A percentile compares a stretch with the other conserved stretches of the same genome.
Conservation (phyloP, 2,329 filamentous ascomycete species). For the Penicillium hordei region DNA sequence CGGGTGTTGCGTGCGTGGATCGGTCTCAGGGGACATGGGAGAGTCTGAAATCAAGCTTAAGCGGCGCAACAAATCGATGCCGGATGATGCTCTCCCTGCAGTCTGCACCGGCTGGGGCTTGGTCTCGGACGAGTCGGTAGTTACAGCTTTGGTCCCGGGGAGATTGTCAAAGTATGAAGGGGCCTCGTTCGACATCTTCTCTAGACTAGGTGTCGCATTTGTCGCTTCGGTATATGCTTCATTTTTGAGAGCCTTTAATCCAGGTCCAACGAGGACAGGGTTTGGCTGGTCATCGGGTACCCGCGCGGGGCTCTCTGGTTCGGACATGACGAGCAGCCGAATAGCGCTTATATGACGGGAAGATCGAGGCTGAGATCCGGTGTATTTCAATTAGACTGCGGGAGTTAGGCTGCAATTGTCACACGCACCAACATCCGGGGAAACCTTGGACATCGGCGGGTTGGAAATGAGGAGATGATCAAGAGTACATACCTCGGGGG, state of each 20-base stretch:
- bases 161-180: slow-evolving; percentile 33
- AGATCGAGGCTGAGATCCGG: not conserved
- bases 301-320: slow-evolving; percentile 24
- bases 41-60: slow-evolving; percentile 48
- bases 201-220: slow-evolving; percentile 30
- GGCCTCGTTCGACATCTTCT: slow-evolving; percentile 19
- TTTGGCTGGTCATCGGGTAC: slow-evolving; percentile 33
- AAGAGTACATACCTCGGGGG: slow-evolving; percentile 23
- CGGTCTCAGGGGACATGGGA: slow-evolving; percentile 48
- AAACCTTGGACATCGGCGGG: slow-evolving; percentile 5
- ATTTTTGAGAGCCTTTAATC: slow-evolving; percentile 27
- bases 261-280: slow-evolving; percentile 32
- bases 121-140: slow-evolving; percentile 17
- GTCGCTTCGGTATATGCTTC: slow-evolving; percentile 31
- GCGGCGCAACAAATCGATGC: slow-evolving; percentile 54
- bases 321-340: slow-evolving; percentile 24
- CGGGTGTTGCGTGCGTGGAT: slow-evolving; percentile 57
- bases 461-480: slow-evolving; percentile 10
- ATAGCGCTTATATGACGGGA: not conserved
- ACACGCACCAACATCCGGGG: slow-evolving; percentile 9
- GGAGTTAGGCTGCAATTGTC: slow-evolving; percentile 17
- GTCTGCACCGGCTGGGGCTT: slow-evolving; percentile 42
- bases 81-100: slow-evolving; percentile 47
- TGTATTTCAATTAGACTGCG: slow-evolving; percentile 9
- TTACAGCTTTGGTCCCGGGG: slow-evolving; percentile 24